Evolutionary conservation across 2,329 filamentous ascomycete genomes (phyloP).

Genomic region (Graphilbum ipis-grandicollis): DNA sequence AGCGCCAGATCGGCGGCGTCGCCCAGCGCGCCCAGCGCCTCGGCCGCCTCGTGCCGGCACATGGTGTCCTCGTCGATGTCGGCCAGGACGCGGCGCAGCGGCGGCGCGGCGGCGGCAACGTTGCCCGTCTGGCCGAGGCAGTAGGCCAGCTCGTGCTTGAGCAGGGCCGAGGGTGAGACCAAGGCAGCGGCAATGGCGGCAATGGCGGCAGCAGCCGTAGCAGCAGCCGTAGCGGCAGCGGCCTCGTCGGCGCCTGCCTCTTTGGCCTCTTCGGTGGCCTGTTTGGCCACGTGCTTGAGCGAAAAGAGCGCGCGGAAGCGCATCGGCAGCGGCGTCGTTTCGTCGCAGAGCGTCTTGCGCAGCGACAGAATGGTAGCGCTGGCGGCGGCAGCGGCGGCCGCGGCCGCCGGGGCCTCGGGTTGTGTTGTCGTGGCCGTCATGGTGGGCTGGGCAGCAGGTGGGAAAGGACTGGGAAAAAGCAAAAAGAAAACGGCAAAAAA

Average conservation of each 20-base stretch:
- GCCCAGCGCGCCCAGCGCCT: slow-evolving; percentile 79
- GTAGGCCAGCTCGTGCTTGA: slow-evolving; percentile 96
- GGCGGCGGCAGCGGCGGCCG: slow-evolving; percentile 3
- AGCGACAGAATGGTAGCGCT: slow-evolving; percentile 39
- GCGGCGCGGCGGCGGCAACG: slow-evolving; percentile 46
- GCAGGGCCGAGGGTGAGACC: slow-evolving; percentile 63
- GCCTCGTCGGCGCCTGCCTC: slow-evolving; percentile 10
- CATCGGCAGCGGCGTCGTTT: slow-evolving; percentile 64
- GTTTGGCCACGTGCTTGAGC: slow-evolving; percentile 77
- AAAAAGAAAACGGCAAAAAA: no score
- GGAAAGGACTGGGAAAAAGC: no score
- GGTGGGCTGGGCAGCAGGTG: no score
- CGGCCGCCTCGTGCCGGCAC: slow-evolving; percentile 91
- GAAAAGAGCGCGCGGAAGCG: slow-evolving; percentile 96
- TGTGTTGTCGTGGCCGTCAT: slow-evolving; percentile 12
- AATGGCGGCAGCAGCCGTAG: slow-evolving; percentile 38
- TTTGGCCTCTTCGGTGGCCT: slow-evolving; percentile 24
- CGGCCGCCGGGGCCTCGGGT: slow-evolving; percentile 2
- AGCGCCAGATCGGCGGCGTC: slow-evolving; percentile 57
- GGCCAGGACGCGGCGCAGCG: slow-evolving; percentile 55
- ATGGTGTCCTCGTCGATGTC: slow-evolving; percentile 77
- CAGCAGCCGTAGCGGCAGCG: slow-evolving; percentile 18
- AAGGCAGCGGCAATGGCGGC: slow-evolving; percentile 82
- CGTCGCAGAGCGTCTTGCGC: slow-evolving; percentile 61
- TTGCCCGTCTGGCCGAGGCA: slow-evolving; percentile 87